Evolutionary conservation across 2,329 filamentous ascomycete species (phyloP).

Genomic region (Aspergillus terreus): DNA sequence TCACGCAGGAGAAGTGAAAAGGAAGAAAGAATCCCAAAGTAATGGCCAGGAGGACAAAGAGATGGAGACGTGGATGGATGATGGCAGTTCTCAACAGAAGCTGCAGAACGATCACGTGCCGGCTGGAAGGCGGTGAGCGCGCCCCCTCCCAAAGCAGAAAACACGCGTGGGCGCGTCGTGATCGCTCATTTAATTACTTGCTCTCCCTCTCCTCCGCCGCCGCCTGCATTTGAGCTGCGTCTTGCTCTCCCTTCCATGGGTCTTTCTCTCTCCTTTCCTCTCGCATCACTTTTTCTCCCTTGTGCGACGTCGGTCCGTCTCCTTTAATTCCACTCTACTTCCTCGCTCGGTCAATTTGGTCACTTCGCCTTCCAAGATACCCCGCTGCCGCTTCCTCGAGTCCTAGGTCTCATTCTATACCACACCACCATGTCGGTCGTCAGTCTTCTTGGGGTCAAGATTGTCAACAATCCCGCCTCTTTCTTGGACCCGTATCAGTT

Average conservation of each 20-base stretch:
- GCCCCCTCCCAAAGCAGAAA: slow-evolving; percentile 7
- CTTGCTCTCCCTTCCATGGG: neutral
- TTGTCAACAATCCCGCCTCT: slow-evolving; percentile 93
- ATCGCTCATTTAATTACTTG: slow-evolving; percentile 16
- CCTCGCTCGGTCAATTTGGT: neutral
- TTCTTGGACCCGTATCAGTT: slow-evolving; percentile 94
- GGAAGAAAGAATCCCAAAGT: neutral
- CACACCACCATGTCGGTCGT: slow-evolving; percentile 80
- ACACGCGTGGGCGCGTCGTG: slow-evolving; percentile 26
- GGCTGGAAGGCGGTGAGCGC: slow-evolving; percentile 24
- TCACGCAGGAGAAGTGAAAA: neutral
- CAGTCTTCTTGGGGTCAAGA: slow-evolving; percentile 89
- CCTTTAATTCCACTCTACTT: neutral
- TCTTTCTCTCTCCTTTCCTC: neutral
- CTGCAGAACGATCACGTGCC: slow-evolving; percentile 15
- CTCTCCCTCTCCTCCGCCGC: neutral
- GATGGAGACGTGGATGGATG: slow-evolving; percentile 3
- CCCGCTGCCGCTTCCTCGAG: slow-evolving; percentile 6
- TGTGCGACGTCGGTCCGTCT: neutral
- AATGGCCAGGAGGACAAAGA: slow-evolving; percentile 5
- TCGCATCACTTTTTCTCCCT: neutral
- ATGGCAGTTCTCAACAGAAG: slow-evolving; percentile 16
- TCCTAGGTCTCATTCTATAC: slow-evolving; percentile 8
- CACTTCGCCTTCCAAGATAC: neutral
- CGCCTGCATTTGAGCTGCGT: neutral